These are phyloP conservation scores for Evansstolkia leycettana DNA, from an alignment of 495 filamentous ascomycete genomes.

Conservation along the genomic window DNA sequence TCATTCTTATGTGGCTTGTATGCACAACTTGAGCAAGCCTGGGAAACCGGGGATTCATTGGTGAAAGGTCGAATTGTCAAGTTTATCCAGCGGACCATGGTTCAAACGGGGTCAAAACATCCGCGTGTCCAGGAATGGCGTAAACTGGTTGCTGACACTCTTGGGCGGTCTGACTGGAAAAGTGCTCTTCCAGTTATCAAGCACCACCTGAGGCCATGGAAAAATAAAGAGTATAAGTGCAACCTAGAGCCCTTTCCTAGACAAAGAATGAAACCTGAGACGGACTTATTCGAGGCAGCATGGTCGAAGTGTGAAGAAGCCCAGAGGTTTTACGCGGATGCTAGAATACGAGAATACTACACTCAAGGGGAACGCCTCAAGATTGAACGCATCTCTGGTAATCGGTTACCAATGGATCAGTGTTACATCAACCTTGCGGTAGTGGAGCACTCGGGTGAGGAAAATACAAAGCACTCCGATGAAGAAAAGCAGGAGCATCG, in stretches of 20 bases:
- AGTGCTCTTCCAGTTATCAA: neutral
- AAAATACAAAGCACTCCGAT: neutral
- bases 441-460: conserved; percentile 2
- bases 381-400: conserved; percentile 24
- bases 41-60: neutral
- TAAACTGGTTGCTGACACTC: neutral
- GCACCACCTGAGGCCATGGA: neutral
- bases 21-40: conserved; percentile 1
- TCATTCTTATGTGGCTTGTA: conserved; percentile 1
- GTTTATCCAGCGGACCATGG: neutral
- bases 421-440: conserved; percentile 17
- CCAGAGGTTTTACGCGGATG: conserved; percentile 5
- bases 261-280: neutral
- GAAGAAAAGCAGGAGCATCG: neutral
- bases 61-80: neutral
- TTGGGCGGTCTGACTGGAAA: neutral
- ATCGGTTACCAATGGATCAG: conserved; percentile 15
- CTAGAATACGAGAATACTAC: conserved; percentile 3
- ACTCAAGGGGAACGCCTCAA: conserved; percentile 2
- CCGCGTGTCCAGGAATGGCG: conserved; percentile 1
- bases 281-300: neutral
- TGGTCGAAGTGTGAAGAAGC: conserved; percentile 3
- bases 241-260: neutral
- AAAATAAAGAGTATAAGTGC: neutral
- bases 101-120: neutral